Conservation (phyloP, 768 basidiomycete species). For the Mycena indigotica region DNA sequence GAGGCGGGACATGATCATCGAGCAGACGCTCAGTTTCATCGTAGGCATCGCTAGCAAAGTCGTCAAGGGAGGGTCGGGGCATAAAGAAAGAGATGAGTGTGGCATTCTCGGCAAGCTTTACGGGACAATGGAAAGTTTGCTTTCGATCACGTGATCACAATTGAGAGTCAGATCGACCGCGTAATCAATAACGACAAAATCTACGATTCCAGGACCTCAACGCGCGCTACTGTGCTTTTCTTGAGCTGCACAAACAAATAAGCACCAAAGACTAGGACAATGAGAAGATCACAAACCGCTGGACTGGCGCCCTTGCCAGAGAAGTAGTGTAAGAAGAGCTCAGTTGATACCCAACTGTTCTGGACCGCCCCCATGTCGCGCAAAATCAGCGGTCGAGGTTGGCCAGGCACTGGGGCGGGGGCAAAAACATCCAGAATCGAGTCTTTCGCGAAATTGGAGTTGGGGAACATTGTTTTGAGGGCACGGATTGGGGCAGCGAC, state of each 20-base stretch:
- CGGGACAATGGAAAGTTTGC: conserved; percentile 4
- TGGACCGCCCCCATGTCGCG: conserved; percentile 75
- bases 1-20: background rate
- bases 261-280: background rate
- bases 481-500: conserved; percentile 67
- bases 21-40: conserved; percentile 17
- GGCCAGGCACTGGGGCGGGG: conserved; percentile 54
- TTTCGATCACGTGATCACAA: too few species aligned
- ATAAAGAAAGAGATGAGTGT: background rate
- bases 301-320: conserved; percentile 72
- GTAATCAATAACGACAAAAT: background rate
- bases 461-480: conserved; percentile 78
- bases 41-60: conserved; percentile 11
- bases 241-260: conserved; percentile 44
- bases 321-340: conserved; percentile 77
- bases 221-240: conserved; percentile 45
- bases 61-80: conserved; percentile 6
- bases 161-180: too few species aligned
- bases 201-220: conserved; percentile 37
- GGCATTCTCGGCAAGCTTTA: background rate
- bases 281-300: conserved; percentile 49
- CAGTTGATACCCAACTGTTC: conserved; percentile 72
- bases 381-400: conserved; percentile 60
- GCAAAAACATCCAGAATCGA: conserved; percentile 70
- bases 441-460: conserved; percentile 65